phyloP scores from a whole-genome alignment of 2,329 filamentous ascomycete species.

The Aspergillus sp. region DNA sequence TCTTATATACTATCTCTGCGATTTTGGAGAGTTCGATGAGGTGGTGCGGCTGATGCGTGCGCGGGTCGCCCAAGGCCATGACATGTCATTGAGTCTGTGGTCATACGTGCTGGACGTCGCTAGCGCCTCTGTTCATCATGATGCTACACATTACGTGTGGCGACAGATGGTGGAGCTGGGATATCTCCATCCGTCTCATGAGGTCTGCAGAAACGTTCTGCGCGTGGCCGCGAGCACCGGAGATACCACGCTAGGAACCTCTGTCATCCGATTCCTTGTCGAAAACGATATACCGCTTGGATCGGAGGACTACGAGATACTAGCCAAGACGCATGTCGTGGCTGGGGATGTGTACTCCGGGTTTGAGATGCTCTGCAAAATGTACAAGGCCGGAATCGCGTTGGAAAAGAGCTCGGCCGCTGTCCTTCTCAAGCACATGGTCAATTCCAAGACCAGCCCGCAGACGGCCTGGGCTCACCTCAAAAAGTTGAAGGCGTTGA shows the following conservation, averaged over 20 bases:
- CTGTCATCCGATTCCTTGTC: slow-evolving; percentile 66
- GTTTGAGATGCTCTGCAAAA: slow-evolving; percentile 69
- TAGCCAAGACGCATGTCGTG: slow-evolving; percentile 68
- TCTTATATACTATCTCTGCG: slow-evolving; percentile 70
- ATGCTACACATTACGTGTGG: slow-evolving; percentile 71
- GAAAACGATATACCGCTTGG: slow-evolving; percentile 56
- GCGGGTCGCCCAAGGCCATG: slow-evolving; percentile 48
- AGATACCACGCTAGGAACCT: slow-evolving; percentile 67
- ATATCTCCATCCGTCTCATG: slow-evolving; percentile 62
- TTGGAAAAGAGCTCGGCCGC: slow-evolving; percentile 62
- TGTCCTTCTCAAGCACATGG: slow-evolving; percentile 59
- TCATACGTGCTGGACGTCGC: slow-evolving; percentile 74
- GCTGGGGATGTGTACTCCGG: slow-evolving; percentile 63
- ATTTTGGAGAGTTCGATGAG: slow-evolving; percentile 73
- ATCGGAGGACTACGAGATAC: slow-evolving; percentile 73
- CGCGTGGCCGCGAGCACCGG: slow-evolving; percentile 68
- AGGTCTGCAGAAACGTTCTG: slow-evolving; percentile 67
- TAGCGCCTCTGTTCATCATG: slow-evolving; percentile 60
- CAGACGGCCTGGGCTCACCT: slow-evolving; percentile 58
- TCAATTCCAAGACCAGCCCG: slow-evolving; percentile 46
- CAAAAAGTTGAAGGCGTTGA: slow-evolving; percentile 51
- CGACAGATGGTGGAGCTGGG: slow-evolving; percentile 58
- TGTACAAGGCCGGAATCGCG: slow-evolving; percentile 63
- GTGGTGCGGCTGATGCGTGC: slow-evolving; percentile 66
- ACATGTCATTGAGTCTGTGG: slow-evolving; percentile 61